Percentiles rank a stretch among this genome's conserved stretches.
Conservation (phyloP, 495 filamentous ascomycete species). For the Aspergillus olivimuriae region DNA sequence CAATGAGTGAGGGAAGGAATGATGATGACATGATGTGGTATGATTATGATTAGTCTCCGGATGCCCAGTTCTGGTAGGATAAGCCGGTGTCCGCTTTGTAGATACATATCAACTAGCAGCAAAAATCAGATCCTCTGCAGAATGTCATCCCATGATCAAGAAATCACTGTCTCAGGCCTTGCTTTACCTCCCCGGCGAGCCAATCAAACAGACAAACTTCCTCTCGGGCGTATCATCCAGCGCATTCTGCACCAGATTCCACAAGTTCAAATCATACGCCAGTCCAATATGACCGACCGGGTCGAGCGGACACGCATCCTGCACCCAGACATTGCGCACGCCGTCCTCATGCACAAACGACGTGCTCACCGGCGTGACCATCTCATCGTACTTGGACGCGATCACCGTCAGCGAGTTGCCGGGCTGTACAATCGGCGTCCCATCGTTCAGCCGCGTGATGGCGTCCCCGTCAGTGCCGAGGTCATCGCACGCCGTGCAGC, state of each 20-base stretch:
- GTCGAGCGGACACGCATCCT: constrained; percentile 42
- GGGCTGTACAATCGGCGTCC: constrained; percentile 37
- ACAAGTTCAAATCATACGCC: constrained; percentile 48
- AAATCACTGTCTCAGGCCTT: background rate
- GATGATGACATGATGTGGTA: no score
- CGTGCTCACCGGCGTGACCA: constrained; percentile 42
- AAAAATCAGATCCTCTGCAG: no score
- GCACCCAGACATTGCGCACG: constrained; percentile 39
- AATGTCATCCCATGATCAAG: background rate
- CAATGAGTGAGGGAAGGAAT: no score
- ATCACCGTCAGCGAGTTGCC: constrained; percentile 46
- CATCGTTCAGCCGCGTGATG: constrained; percentile 34
- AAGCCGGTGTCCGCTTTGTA: no score
- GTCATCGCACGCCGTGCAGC: constrained; percentile 45
- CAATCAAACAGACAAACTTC: constrained; percentile 30
- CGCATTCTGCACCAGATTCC: constrained; percentile 48
- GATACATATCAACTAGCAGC: no score
- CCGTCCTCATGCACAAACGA: constrained; percentile 40
- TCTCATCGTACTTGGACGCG: constrained; percentile 39
- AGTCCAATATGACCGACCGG: constrained; percentile 47
- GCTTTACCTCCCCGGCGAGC: constrained; percentile 30
- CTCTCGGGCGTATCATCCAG: constrained; percentile 32
- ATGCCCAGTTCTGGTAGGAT: background rate
- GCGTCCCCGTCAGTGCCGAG: constrained; percentile 32
- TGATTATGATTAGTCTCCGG: constrained; percentile 1